phyloP scores from a whole-genome alignment of 306 rosid genomes.

The Sicyos edulis region DNA sequence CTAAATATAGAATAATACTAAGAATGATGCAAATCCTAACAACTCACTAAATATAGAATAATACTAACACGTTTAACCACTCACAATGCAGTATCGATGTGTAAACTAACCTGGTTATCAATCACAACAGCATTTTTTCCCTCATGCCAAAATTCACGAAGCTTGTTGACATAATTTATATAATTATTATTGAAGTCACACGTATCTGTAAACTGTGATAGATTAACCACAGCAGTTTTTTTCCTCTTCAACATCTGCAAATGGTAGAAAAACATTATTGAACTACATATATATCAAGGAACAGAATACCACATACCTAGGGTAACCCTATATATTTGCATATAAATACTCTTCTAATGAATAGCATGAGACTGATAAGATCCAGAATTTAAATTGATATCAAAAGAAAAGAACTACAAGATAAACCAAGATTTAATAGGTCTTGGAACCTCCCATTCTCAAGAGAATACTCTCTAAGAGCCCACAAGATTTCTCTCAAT shows the following conservation, averaged over 20 bases:
- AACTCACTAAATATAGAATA: too few species aligned
- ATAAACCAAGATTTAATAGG: too few species aligned
- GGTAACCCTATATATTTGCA: too few species aligned
- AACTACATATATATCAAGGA: slow-evolving; percentile 21
- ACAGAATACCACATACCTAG: neutral
- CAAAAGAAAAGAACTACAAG: too few species aligned
- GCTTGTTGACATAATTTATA: slow-evolving; percentile 44
- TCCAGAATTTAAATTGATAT: too few species aligned
- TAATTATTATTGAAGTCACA: slow-evolving; percentile 26
- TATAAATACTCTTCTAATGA: neutral
- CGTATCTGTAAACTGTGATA: slow-evolving; percentile 31
- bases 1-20: too few species aligned
- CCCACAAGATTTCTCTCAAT: too few species aligned
- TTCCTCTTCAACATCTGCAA: slow-evolving; percentile 34
- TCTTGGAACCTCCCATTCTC: too few species aligned
- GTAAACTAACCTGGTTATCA: slow-evolving; percentile 47
- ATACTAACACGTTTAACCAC: too few species aligned
- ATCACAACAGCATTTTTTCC: slow-evolving; percentile 48
- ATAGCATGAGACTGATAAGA: too few species aligned
- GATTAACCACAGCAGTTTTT: slow-evolving; percentile 27
- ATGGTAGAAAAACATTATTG: slow-evolving; percentile 4
- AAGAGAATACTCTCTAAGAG: too few species aligned
- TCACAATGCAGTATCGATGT: slow-evolving; percentile 1
- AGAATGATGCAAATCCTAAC: too few species aligned
- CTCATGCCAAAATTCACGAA: slow-evolving; percentile 40